Percentiles rank a stretch among this genome's conserved stretches.
Conservation (phyloP, 768 basidiomycete species). For the Ramaria sp. region DNA sequence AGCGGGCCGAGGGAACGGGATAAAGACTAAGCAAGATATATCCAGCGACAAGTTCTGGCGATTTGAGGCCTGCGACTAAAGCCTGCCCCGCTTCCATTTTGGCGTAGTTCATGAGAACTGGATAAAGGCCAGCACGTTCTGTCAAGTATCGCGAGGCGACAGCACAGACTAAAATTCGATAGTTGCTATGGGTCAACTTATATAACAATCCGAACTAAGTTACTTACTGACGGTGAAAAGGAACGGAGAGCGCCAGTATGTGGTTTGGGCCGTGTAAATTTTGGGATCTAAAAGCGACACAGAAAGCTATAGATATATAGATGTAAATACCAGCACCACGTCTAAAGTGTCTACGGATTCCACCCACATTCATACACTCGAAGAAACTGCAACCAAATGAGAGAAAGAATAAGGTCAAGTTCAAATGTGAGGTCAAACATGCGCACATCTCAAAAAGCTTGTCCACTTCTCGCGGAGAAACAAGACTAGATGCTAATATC, state of each 20-base stretch:
- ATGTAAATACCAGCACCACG: neutral
- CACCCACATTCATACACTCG: slow-evolving; percentile 48
- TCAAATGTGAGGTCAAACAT: neutral
- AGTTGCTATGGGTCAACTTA: slow-evolving; percentile 5
- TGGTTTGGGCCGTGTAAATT: slow-evolving; percentile 75
- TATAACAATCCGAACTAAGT: neutral
- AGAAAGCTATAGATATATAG: slow-evolving; percentile 34
- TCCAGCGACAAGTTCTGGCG: slow-evolving; percentile 27
- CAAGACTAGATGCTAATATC: slow-evolving; percentile 53
- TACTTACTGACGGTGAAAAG: slow-evolving; percentile 81
- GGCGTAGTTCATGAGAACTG: slow-evolving; percentile 61
- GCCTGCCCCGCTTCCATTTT: slow-evolving; percentile 70
- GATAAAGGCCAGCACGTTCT: slow-evolving; percentile 60
- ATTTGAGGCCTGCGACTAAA: slow-evolving; percentile 63
- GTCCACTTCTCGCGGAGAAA: slow-evolving; percentile 58
- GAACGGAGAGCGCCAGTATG: slow-evolving; percentile 79
- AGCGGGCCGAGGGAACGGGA: slow-evolving; percentile 59
- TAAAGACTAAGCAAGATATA: slow-evolving; percentile 65
- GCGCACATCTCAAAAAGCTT: slow-evolving; percentile 61
- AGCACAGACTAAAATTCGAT: slow-evolving; percentile 54
- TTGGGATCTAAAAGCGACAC: slow-evolving; percentile 71
- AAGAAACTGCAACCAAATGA: slow-evolving; percentile 43
- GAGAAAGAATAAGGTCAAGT: neutral
- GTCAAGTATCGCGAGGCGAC: slow-evolving; percentile 76
- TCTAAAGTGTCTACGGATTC: neutral